Evolutionary conservation across 805 yeast species (phyloP), one percentile per base, ranked within the genome.

Genomic region (Candida ulmi): DNA sequence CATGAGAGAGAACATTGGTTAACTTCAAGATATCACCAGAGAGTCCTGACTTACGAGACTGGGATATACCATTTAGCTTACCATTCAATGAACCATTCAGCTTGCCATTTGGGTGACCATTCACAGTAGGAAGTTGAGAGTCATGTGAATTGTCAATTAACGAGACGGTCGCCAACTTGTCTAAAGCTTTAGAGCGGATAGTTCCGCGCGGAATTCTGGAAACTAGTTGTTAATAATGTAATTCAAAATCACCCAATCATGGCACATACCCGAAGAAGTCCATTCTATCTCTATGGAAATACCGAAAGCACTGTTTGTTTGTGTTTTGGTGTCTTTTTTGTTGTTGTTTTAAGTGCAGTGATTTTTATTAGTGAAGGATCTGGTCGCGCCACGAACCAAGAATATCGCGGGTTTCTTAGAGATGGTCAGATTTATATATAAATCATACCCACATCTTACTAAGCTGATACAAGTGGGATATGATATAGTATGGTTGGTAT

Each of bases 121-220:
- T 45, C 18, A 18, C 18, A 17, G 23, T 36, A 2, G 43, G 34
- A 4, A 11, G n/a, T 17, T 13, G 35, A 24, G 2, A 27, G 13
- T 17, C 15, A 17, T 12, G 19, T 21, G 35, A 11, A 7, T n/a
- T 16, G 8, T n/a, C 21, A 4, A 41, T 16, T 21, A 52, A 35
- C 2, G 57, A 47, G 33, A 44, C 30, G 15, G 43, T 43, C 29
- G 58, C 56, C 37, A 55, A 36, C 37, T 44, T 55, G 35, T 51
- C 43, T 34, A 55, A 46, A 3, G 60, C 58, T 30, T 42, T 38
- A 21, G 58, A 46, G 23, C 60, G 48, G 36, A 55, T 52, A 2
- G 56, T 30, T 5, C 57, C 60, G 27, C 58, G 43, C 6, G 46
- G 46, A n/a, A 54, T 45, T 25, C 60, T 55, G 24, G 9, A 16